A percentile compares a stretch with the other conserved stretches of the same genome.
Conservation (phyloP, 805 yeast genomes). For the Starmerella apis region DNA sequence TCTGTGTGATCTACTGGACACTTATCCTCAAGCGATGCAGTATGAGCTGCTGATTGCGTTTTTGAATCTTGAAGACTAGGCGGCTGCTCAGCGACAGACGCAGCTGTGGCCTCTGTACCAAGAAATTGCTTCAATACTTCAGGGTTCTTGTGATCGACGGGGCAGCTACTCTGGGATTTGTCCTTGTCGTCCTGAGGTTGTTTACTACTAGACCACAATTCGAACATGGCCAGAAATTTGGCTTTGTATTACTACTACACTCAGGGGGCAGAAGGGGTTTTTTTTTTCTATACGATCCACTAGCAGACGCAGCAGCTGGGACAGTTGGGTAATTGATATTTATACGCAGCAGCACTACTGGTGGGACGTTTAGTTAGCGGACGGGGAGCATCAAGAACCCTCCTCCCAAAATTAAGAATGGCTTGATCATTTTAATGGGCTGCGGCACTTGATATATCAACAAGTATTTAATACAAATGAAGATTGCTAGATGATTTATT, state of each 20-base stretch:
- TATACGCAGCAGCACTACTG: too few species aligned
- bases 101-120: background rate
- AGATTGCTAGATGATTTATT: too few species aligned
- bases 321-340: too few species aligned
- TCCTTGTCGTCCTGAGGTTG: background rate
- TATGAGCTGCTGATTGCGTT: background rate
- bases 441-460: too few species aligned
- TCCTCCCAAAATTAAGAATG: too few species aligned
- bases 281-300: background rate
- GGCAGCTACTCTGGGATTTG: constrained; percentile 12
- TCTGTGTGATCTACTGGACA: constrained; percentile 25
- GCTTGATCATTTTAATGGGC: too few species aligned
- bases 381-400: too few species aligned
- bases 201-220: background rate
- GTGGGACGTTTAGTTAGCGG: too few species aligned
- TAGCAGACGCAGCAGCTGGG: too few species aligned
- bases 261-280: too few species aligned
- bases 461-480: too few species aligned
- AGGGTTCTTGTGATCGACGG: constrained; percentile 23
- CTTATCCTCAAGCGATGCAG: background rate
- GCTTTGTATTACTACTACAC: background rate
- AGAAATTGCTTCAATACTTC: constrained; percentile 20
- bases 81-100: background rate
- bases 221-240: background rate
- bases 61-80: background rate